phyloP scores from a whole-genome alignment of 371 early-diverging fungal genomes.

The Saksenaea oblongispora region DNA sequence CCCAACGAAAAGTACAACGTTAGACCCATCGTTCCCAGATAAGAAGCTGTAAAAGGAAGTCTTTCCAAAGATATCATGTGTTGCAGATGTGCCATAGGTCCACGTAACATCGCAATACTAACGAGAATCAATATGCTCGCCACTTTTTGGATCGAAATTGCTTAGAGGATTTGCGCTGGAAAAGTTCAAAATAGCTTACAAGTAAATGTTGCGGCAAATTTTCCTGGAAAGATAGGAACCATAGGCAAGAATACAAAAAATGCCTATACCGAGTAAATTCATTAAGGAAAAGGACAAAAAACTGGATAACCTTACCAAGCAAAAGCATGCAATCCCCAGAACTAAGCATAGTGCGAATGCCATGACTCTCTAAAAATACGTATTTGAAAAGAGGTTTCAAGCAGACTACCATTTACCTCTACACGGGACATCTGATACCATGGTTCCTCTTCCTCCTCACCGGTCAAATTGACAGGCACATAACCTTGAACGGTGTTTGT shows the following conservation, averaged over 20 bases:
- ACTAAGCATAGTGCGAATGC: slow-evolving; percentile 54
- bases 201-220: slow-evolving; percentile 66
- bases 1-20: slow-evolving; percentile 61
- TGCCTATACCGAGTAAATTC: slow-evolving; percentile 22
- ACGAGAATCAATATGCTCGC: slow-evolving; percentile 48
- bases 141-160: slow-evolving; percentile 19
- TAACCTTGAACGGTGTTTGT: slow-evolving; percentile 48
- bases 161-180: background rate
- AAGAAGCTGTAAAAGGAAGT: slow-evolving; percentile 58
- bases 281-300: background rate
- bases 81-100: slow-evolving; percentile 61
- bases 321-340: slow-evolving; percentile 48
- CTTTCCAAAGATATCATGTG: slow-evolving; percentile 63
- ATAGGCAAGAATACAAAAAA: slow-evolving; percentile 49
- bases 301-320: slow-evolving; percentile 26
- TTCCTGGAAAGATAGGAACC: slow-evolving; percentile 52
- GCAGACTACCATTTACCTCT: slow-evolving; percentile 28
- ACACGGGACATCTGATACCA: slow-evolving; percentile 55
- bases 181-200: slow-evolving; percentile 28
- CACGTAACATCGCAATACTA: slow-evolving; percentile 66
- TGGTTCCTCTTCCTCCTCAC: slow-evolving; percentile 48
- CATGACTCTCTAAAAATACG: slow-evolving; percentile 37
- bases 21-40: slow-evolving; percentile 62
- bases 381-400: background rate
- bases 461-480: slow-evolving; percentile 32